phyloP scores from a whole-genome alignment of 2,329 filamentous ascomycete species.

The Bretziella fagacearum region DNA sequence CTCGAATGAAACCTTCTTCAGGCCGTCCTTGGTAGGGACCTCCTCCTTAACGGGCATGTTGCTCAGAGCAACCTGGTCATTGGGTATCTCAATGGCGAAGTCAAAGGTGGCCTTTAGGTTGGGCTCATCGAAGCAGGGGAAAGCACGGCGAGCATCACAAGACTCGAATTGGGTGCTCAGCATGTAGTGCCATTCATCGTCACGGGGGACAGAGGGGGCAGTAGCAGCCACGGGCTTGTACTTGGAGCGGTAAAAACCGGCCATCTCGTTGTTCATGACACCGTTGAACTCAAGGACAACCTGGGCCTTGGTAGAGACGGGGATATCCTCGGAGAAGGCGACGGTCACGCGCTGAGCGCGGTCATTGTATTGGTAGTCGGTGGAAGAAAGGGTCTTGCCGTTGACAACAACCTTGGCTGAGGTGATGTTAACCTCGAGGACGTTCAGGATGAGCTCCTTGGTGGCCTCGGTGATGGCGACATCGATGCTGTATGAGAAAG shows the following conservation, averaged over 20 bases:
- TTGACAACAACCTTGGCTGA: slow-evolving; percentile 39
- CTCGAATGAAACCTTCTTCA: slow-evolving; percentile 63
- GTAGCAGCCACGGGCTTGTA: slow-evolving; percentile 68
- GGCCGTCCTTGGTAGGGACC: slow-evolving; percentile 42
- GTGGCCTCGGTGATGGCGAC: slow-evolving; percentile 54
- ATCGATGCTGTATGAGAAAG: slow-evolving; percentile 41
- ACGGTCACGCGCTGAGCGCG: slow-evolving; percentile 72
- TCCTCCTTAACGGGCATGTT: slow-evolving; percentile 84
- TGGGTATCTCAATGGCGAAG: slow-evolving; percentile 78
- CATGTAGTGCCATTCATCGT: slow-evolving; percentile 53
- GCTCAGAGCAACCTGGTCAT: slow-evolving; percentile 73
- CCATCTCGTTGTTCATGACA: slow-evolving; percentile 77
- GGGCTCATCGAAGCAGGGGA: slow-evolving; percentile 96
- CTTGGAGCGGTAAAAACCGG: slow-evolving; percentile 83
- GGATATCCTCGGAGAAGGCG: slow-evolving; percentile 54
- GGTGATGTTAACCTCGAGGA: slow-evolving; percentile 65
- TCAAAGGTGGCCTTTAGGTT: slow-evolving; percentile 95
- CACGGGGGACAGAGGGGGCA: slow-evolving; percentile 60
- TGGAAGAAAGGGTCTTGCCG: slow-evolving; percentile 25
- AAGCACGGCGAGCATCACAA: slow-evolving; percentile 83
- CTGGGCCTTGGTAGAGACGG: slow-evolving; percentile 45
- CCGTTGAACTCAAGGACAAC: slow-evolving; percentile 62
- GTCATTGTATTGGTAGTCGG: slow-evolving; percentile 60
- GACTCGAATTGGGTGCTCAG: slow-evolving; percentile 96
- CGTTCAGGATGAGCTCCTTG: slow-evolving; percentile 67